Evolutionary conservation across 228 moss, liverwort and hornwort genomes (phyloP).

Genomic region (Sphagnum magellanicum): DNA sequence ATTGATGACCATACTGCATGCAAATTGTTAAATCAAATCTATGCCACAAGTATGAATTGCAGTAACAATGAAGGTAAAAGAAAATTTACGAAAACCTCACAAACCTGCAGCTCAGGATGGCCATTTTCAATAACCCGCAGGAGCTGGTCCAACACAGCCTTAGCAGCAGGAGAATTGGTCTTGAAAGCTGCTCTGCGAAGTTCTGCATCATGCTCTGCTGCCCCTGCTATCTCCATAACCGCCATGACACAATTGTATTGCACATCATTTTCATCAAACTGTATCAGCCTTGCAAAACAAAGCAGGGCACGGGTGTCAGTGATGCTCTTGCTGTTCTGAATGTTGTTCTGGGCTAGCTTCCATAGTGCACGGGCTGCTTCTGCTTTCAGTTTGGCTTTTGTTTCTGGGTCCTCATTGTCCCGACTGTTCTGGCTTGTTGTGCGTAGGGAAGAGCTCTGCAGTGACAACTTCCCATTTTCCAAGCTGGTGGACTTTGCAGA

Average conservation of each 20-base stretch:
- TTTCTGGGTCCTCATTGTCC: constrained; percentile 3
- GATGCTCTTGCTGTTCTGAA: constrained; percentile 6
- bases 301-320: constrained; percentile 7
- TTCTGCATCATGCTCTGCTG: constrained; percentile 2
- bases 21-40: background rate
- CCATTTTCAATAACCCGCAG: constrained; percentile 5
- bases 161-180: constrained; percentile 4
- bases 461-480: background rate
- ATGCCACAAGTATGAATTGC: background rate
- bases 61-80: background rate
- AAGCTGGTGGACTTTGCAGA: background rate
- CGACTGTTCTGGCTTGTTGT: background rate
- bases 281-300: constrained; percentile 6
- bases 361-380: constrained; percentile 6
- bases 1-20: background rate
- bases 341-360: constrained; percentile 7
- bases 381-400: constrained; percentile 2
- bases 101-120: constrained; percentile 4
- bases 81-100: background rate
- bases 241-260: constrained; percentile 7
- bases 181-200: constrained; percentile 6
- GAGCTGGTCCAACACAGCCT: constrained; percentile 6
- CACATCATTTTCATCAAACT: background rate
- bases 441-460: background rate
- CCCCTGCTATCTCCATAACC: constrained; percentile 5